A percentile compares a stretch with the other conserved stretches of the same genome.
phyloP scores from a whole-genome alignment of 345 rosid species.

The Excoecaria cochinchinensis region DNA sequence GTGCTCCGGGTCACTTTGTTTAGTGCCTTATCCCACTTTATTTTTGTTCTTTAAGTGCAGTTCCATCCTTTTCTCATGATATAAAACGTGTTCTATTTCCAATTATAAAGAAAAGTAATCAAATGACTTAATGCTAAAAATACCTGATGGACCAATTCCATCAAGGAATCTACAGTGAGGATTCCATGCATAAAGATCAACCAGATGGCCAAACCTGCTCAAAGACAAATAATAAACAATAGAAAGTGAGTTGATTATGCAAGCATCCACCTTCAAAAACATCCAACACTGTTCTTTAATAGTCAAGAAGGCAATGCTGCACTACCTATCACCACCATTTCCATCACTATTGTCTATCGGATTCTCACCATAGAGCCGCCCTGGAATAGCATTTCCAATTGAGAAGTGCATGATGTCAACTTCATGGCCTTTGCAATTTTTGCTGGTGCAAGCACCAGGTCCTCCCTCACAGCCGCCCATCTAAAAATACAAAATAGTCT shows the following conservation, averaged over 20 bases:
- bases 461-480: slow-evolving; percentile 95
- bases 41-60: slow-evolving; percentile 15
- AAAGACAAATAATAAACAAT: not conserved
- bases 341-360: slow-evolving; percentile 71
- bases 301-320: slow-evolving; percentile 11
- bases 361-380: slow-evolving; percentile 92
- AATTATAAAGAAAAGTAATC: slow-evolving; percentile 3
- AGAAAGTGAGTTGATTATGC: not conserved
- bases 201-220: slow-evolving; percentile 84
- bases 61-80: slow-evolving; percentile 21
- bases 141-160: slow-evolving; percentile 94
- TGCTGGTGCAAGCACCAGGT: slow-evolving; percentile 63
- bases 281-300: not conserved
- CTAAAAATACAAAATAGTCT: slow-evolving; percentile 36
- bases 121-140: slow-evolving; percentile 16
- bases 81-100: slow-evolving; percentile 1
- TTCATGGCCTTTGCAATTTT: slow-evolving; percentile 91
- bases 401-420: slow-evolving; percentile 99
- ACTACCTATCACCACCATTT: slow-evolving; percentile 92
- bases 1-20: slow-evolving; percentile 21
- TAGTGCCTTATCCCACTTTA: slow-evolving; percentile 33
- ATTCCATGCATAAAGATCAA: slow-evolving; percentile 85
- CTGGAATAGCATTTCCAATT: slow-evolving; percentile 93
- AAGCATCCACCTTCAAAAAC: slow-evolving; percentile 2
- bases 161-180: slow-evolving; percentile 92